Evolutionary conservation across 2,329 filamentous ascomycete species (phyloP), one percentile per base, ranked within the genome.

Genomic region (Trichoderma sp.): DNA sequence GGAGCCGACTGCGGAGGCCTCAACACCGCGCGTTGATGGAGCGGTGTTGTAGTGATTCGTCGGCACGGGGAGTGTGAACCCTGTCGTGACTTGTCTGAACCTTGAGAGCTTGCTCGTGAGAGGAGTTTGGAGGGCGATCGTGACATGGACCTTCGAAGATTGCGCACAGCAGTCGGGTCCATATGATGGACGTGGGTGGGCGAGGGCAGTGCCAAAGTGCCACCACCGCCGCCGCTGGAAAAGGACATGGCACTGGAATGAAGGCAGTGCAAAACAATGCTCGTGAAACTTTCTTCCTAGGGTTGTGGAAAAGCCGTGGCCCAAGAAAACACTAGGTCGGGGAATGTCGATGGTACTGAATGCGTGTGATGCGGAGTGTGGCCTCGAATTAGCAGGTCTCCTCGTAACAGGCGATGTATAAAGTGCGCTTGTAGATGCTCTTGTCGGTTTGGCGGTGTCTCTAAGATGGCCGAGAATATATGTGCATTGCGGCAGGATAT

Each of bases 61-160:
- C 79, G 82, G 77, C 76, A 84, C 74, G 80, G 84, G 75, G 80
- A 83, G 79, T 82, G 83, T 51, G 77, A 78, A 26, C 73, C 71
- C 59, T 75, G 75, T 52, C 80, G 78, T 63, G 87, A 85, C 68
- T 75, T 74, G 41, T 83, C 78, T 15, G 81, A 80, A 65, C 75
- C 78, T 67, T 82, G 79, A 0, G 83, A 84, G 51, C 76, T 76
- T 52, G 79, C 76, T 68, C 82, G 81, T 58, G 77, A 75, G 43
- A 96, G 80, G 64, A 95, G 94, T 76, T 95, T 96, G 39, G 94
- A 97, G 12, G 94, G 94, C n/a, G 94, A 97, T 72, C 93, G 87
- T 65, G 93, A 97, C 68, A 97, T 83, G 28, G 94, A 97, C 71
- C 92, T 90, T 69, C 93, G 86, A 66, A 97, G 82, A 72, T 92